Base-by-base conservation (phyloP, 768 basidiomycete species). In the Agrocybe praecox region DNA sequence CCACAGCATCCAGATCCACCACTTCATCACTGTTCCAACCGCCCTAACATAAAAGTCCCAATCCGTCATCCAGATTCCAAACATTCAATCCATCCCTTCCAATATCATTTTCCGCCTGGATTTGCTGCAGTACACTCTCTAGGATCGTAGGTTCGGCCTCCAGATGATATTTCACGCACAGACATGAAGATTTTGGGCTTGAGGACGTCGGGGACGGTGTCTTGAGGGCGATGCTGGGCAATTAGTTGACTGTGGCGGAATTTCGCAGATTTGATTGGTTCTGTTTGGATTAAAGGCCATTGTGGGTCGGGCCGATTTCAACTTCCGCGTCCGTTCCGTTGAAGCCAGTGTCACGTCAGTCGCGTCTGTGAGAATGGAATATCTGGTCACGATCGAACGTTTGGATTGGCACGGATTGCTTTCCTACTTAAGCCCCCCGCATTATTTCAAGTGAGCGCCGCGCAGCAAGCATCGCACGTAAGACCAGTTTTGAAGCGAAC, bases 131-230 rank as follows among this genome's bases (percentile, higher is more conserved):
- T 43, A 52, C 34, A 45, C 40, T 56, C 60, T 58, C 40, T 42
- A 64, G 44, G 64, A 58, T 52, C 60, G 49, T 58, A 47, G 36
- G 29, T 56, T 56, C 58, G 46, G 40, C 57, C 52, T 61, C 46
- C 44, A 15, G 48, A 24, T 34, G 50, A 52, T 48, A 57, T 44
- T 46, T 36, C 46, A 64, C 72, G 69, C 64, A 73, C 72, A 26
- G 69, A 52, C 71, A 72, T 73, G 56, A 65, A 65, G 52, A 65
- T 65, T 70, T 66, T 68, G 51, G 40, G 54, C 55, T 70, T 70
- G 70, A 69, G 71, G 71, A 58, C 48, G 63, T 60, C 55, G 59
- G 55, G 57, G 53, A 57, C 60, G 61, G 69, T 64, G 65, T 68
- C 68, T 48, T 57, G 56, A 67, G 57, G 57, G 44, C 56, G 56